phyloP scores from a whole-genome alignment of 768 basidiomycete genomes.

The Boletus coccyginus region DNA sequence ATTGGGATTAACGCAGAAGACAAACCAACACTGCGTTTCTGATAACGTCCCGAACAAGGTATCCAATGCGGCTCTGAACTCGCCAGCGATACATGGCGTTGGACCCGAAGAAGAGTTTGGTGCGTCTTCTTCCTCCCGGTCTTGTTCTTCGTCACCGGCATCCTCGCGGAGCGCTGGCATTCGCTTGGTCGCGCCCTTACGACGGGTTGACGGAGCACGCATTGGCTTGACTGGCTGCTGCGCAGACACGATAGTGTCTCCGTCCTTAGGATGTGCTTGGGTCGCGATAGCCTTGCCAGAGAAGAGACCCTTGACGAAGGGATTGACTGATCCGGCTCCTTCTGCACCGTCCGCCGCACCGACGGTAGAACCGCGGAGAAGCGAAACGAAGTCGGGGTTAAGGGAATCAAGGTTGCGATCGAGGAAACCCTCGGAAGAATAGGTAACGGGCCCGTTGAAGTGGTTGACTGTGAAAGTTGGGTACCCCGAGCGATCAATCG shows the following conservation, averaged over 20 bases:
- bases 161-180: constrained; percentile 36
- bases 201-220: constrained; percentile 85
- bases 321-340: constrained; percentile 58
- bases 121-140: constrained; percentile 45
- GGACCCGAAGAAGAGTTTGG: constrained; percentile 31
- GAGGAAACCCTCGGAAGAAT: constrained; percentile 87
- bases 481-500: constrained; percentile 70
- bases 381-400: constrained; percentile 89
- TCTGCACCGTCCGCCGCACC: constrained; percentile 31
- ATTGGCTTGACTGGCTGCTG: constrained; percentile 94
- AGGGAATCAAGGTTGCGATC: constrained; percentile 86
- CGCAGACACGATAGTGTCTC: constrained; percentile 93
- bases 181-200: constrained; percentile 72
- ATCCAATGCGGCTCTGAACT: too few species aligned
- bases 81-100: constrained; percentile 44
- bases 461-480: constrained; percentile 91
- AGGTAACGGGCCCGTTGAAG: constrained; percentile 87
- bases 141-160: constrained; percentile 38
- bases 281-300: constrained; percentile 87
- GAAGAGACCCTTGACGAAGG: constrained; percentile 90
- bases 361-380: constrained; percentile 63
- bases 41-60: too few species aligned
- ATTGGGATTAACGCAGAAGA: too few species aligned
- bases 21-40: too few species aligned
- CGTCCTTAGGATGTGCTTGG: constrained; percentile 86